Conservation (phyloP, 2,329 filamentous ascomycete species). For the Xylaria sp. region DNA sequence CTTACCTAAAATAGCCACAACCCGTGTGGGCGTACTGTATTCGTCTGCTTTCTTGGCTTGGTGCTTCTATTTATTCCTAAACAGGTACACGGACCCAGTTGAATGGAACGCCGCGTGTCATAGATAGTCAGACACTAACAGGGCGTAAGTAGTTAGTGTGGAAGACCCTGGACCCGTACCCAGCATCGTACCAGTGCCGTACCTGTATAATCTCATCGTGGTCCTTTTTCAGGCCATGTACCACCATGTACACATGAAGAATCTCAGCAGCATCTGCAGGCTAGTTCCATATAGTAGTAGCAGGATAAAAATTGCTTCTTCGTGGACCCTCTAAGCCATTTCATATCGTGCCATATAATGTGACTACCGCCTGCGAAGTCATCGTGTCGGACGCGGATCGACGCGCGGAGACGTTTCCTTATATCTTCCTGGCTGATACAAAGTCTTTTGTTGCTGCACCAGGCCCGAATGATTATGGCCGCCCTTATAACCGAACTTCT, state of each 20-base stretch:
- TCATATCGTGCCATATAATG: constrained; percentile 1
- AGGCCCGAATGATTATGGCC: constrained; percentile 18
- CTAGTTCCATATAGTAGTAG: background rate
- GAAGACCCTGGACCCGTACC: background rate
- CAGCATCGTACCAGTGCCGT: constrained; percentile 9
- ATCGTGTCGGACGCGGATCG: background rate
- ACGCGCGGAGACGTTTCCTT: background rate
- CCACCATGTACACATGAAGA: constrained; percentile 14
- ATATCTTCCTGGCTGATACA: background rate
- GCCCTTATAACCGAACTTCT: constrained; percentile 18
- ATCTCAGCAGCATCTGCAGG: background rate
- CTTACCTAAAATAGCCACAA: background rate
- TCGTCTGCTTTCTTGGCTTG: background rate
- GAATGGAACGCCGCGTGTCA: constrained; percentile 32
- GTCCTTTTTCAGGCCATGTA: constrained; percentile 11
- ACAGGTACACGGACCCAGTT: constrained; percentile 20
- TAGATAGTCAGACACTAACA: constrained; percentile 18
- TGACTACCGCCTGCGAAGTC: constrained; percentile 21
- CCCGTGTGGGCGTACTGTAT: background rate
- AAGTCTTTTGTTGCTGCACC: background rate
- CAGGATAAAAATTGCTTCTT: constrained; percentile 1
- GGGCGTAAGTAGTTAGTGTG: constrained; percentile 11
- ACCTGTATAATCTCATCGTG: background rate
- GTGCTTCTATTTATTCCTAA: background rate
- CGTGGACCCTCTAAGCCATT: background rate